A percentile compares a stretch with the other conserved stretches of the same genome.
These are phyloP conservation scores for Triticum aestivum DNA, from an alignment of 176 grass and related monocot genomes.

Conservation along the genomic window IWGSC_CS_RefSeq_v2.1 NC_057806.1:446788981-446789480, in stretches of 20 bases:
- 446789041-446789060: conserved; percentile 70
- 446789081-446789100: neutral
- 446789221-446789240: conserved; percentile 13
- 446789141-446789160: conserved; percentile 5
- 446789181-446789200: neutral
- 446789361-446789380: neutral
- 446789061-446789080: conserved; percentile 41
- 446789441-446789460: no score
- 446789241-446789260: conserved; percentile 12
- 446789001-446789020: conserved; percentile 74
- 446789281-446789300: neutral
- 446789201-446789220: conserved; percentile 10
- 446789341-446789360: neutral
- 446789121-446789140: neutral
- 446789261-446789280: conserved; percentile 50
- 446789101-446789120: no score
- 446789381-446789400: neutral
- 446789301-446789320: neutral
- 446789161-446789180: conserved; percentile 27
- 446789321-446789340: neutral
- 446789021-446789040: conserved; percentile 54
- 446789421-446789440: no score
- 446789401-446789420: no score
- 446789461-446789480: no score
- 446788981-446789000: conserved; percentile 55